Conservation (phyloP, 768 basidiomycete species). For the Psilocybe azurescens region DNA sequence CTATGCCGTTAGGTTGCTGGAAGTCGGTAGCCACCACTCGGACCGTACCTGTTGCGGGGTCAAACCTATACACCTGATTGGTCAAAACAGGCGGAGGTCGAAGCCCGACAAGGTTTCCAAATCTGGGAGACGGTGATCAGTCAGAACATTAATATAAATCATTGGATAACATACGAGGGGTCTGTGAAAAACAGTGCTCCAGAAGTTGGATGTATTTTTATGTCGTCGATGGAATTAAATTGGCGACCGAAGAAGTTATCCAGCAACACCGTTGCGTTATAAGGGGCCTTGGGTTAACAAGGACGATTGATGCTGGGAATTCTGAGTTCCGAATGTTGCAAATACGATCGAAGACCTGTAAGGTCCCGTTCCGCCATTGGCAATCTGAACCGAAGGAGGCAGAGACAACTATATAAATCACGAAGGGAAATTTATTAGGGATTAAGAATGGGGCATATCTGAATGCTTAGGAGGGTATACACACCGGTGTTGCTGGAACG, state of each 20-base stretch:
- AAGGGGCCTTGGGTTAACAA: neutral
- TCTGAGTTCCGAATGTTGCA: neutral
- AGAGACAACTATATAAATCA: no score
- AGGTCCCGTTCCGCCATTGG: neutral
- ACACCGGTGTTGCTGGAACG: neutral
- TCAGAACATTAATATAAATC: neutral
- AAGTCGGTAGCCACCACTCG: constrained; percentile 82
- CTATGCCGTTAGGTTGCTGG: constrained; percentile 73
- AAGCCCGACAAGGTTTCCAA: constrained; percentile 68
- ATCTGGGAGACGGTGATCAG: constrained; percentile 39
- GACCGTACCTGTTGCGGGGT: constrained; percentile 66
- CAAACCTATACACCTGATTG: constrained; percentile 79
- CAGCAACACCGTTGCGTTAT: neutral
- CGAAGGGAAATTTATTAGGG: neutral
- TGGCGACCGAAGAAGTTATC: constrained; percentile 3
- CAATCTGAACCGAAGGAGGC: neutral
- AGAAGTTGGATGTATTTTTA: constrained; percentile 2
- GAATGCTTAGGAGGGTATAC: neutral
- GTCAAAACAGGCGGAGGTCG: constrained; percentile 68
- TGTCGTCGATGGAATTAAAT: constrained; percentile 6
- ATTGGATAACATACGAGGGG: neutral
- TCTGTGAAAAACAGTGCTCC: constrained; percentile 5
- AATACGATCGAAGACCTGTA: neutral
- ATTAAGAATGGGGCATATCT: neutral
- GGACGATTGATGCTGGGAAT: neutral